Evolutionary conservation across 306 rosid species (phyloP).

Genomic region (Rosa rugosa): DNA sequence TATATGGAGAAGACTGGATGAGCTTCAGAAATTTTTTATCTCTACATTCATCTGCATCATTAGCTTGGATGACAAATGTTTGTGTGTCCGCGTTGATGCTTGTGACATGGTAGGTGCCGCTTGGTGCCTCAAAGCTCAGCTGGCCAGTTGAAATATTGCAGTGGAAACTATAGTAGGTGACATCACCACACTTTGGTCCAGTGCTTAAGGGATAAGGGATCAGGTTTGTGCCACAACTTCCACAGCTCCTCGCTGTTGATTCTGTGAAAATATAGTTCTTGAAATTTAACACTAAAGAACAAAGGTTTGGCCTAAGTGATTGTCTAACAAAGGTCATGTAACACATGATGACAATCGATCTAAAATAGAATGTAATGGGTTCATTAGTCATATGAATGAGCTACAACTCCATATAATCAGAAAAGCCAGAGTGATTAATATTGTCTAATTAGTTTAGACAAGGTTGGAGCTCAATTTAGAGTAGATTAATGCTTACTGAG

Average conservation of each 20-base stretch:
- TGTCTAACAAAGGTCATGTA: background rate
- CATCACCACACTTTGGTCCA: slow-evolving; percentile 65
- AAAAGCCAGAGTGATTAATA: background rate
- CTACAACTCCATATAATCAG: background rate
- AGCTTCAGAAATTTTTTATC: slow-evolving; percentile 40
- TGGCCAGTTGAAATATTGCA: slow-evolving; percentile 57
- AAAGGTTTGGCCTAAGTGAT: background rate
- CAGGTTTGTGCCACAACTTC: slow-evolving; percentile 71
- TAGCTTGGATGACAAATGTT: slow-evolving; percentile 43
- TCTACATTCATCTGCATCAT: slow-evolving; percentile 39
- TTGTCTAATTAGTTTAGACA: background rate
- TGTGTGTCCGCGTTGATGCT: slow-evolving; percentile 46
- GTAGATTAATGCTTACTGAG: background rate
- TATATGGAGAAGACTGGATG: slow-evolving; percentile 60
- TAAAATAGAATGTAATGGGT: background rate
- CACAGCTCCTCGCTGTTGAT: slow-evolving; percentile 49
- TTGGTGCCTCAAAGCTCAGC: slow-evolving; percentile 48
- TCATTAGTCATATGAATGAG: background rate
- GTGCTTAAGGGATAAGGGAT: slow-evolving; percentile 77
- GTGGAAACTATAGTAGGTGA: slow-evolving; percentile 47
- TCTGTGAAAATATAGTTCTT: slow-evolving; percentile 41
- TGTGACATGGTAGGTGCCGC: slow-evolving; percentile 48
- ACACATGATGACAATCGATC: background rate
- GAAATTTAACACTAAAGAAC: slow-evolving; percentile 2
- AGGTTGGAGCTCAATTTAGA: background rate